Conservation (phyloP, 305 asterid genomes). For the Fraxinus baroniana region DNA sequence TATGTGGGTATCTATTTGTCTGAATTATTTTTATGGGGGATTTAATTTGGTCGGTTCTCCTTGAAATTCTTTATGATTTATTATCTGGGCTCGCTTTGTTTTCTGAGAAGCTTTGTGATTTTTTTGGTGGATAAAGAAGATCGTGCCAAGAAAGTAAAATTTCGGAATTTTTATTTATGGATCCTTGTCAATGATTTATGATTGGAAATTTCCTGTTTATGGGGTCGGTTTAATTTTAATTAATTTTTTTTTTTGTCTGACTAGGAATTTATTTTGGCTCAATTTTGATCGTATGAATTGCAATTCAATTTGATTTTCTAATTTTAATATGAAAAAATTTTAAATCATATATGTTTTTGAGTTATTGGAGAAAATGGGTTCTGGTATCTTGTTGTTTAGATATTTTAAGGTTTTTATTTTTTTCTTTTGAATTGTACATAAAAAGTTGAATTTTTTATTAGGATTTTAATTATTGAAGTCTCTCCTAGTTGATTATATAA, state of each 20-base stretch:
- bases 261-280: background rate
- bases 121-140: background rate
- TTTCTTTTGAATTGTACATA: background rate
- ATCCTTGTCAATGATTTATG: background rate
- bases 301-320: conserved; percentile 6
- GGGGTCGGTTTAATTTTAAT: background rate
- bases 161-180: conserved; percentile 13
- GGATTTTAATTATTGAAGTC: background rate
- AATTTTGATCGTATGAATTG: conserved; percentile 8
- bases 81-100: background rate
- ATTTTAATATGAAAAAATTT: background rate
- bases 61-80: background rate
- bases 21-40: conserved; percentile 8
- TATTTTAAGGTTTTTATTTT: background rate
- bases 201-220: conserved; percentile 5
- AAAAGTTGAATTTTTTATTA: background rate
- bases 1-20: conserved; percentile 16
- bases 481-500: background rate
- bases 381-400: background rate
- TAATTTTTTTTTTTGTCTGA: background rate
- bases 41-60: conserved; percentile 6
- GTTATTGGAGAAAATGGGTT: background rate
- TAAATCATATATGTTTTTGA: background rate
- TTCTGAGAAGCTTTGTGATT: background rate
- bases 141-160: background rate